Evolutionary conservation across 2,329 filamentous ascomycete species (phyloP).

Genomic region (Phaeosphaeriaceae sp.): DNA sequence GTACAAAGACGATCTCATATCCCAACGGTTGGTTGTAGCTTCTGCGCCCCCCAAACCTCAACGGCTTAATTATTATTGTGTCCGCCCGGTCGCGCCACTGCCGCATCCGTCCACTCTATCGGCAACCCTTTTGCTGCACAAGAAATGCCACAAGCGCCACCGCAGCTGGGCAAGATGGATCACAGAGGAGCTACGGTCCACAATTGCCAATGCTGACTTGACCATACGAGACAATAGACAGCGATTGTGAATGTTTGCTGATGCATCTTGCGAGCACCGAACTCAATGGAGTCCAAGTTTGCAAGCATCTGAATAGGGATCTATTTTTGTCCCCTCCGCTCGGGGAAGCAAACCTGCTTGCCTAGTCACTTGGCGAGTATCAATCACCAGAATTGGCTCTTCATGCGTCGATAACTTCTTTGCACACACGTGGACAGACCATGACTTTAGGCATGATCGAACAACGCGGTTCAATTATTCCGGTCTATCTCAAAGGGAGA

Average conservation of each 20-base stretch:
- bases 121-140: background rate
- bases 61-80: slow-evolving; percentile 20
- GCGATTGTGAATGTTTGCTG: background rate
- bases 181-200: background rate
- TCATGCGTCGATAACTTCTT: background rate
- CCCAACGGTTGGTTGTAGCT: slow-evolving; percentile 7
- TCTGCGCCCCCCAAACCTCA: background rate
- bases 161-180: background rate
- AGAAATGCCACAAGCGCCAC: background rate
- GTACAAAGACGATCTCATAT: slow-evolving; percentile 6
- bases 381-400: background rate
- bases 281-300: background rate
- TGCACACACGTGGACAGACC: background rate
- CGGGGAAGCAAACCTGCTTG: background rate
- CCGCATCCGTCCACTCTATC: slow-evolving; percentile 1
- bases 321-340: background rate
- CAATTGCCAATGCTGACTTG: background rate
- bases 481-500: no score
- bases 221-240: background rate
- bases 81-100: slow-evolving; percentile 20
- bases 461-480: background rate
- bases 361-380: background rate
- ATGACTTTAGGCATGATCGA: background rate
- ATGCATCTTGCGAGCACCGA: background rate
- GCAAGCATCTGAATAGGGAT: background rate